These are phyloP conservation scores for Nevesoporus exiguus DNA, from an alignment of 768 basidiomycete genomes.

Conservation along the genomic window DNA sequence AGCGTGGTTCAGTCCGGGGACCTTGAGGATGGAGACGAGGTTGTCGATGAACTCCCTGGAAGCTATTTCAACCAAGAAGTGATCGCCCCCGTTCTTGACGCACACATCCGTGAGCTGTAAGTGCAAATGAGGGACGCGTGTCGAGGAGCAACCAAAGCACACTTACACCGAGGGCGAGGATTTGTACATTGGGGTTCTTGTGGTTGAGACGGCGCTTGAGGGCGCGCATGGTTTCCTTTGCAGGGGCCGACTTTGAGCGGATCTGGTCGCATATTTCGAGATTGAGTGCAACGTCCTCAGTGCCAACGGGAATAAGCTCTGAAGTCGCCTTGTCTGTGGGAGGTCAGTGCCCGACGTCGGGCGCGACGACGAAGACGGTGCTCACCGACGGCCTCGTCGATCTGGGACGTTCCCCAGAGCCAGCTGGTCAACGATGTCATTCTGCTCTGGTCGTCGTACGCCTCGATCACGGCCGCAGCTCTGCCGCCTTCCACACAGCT, in stretches of 20 bases:
- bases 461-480: conserved; percentile 15
- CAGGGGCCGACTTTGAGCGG: conserved; percentile 80
- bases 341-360: conserved; percentile 26
- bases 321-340: conserved; percentile 88
- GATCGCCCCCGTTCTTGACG: conserved; percentile 96
- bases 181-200: conserved; percentile 94
- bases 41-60: conserved; percentile 94
- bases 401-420: conserved; percentile 80
- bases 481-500: conserved; percentile 13
- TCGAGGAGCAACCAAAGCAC: background rate
- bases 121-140: conserved; percentile 1
- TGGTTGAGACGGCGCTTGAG: conserved; percentile 85
- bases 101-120: conserved; percentile 81
- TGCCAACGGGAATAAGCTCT: conserved; percentile 75
- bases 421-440: conserved; percentile 66
- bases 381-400: conserved; percentile 80
- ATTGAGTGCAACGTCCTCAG: conserved; percentile 88
- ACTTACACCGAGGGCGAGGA: conserved; percentile 81
- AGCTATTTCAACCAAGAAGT: conserved; percentile 79
- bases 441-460: conserved; percentile 15
- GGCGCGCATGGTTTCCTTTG: conserved; percentile 85
- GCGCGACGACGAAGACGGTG: conserved; percentile 2
- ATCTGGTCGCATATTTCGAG: conserved; percentile 98
- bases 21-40: conserved; percentile 82
- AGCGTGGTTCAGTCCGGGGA: conserved; percentile 70